phyloP scores from a whole-genome alignment of 1,284 basidiomycete genomes.

The Rhizoctonia solani region DNA sequence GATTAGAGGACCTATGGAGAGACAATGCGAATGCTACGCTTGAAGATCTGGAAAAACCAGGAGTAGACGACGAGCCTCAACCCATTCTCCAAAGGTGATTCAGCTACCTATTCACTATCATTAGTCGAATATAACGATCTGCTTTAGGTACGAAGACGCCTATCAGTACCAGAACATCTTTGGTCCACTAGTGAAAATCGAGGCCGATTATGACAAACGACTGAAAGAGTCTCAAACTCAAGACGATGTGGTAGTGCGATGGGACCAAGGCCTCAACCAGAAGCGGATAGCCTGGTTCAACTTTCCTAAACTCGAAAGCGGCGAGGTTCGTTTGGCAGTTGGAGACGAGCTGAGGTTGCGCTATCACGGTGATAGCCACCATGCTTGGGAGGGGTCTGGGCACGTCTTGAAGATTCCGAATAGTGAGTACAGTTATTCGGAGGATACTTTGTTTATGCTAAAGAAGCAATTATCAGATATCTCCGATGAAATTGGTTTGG shows the following conservation, averaged over 20 bases:
- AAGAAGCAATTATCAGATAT: conserved; percentile 62
- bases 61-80: conserved; percentile 95
- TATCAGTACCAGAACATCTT: conserved; percentile 99
- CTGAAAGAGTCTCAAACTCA: conserved; percentile 99
- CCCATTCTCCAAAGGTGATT: conserved; percentile 73
- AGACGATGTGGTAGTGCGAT: conserved; percentile 92
- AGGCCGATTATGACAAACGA: conserved; percentile 98
- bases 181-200: conserved; percentile 98
- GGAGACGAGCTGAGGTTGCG: conserved; percentile 93
- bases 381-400: conserved; percentile 95
- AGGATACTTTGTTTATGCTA: not conserved
- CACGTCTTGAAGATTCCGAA: conserved; percentile 99
- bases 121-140: not conserved
- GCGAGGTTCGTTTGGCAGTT: conserved; percentile 94
- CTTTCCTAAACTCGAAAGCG: conserved; percentile 95
- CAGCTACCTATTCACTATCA: not conserved
- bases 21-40: conserved; percentile 94
- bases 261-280: conserved; percentile 98
- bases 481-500: conserved; percentile 96
- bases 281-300: conserved; percentile 97
- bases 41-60: conserved; percentile 95
- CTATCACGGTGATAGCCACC: conserved; percentile 83
- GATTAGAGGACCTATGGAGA: conserved; percentile 97
- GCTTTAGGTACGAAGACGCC: conserved; percentile 84
- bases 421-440: conserved; percentile 60